These are phyloP conservation scores for Phellinidium pouzarii DNA, from an alignment of 1,284 basidiomycete genomes.

Conservation along the genomic window DNA sequence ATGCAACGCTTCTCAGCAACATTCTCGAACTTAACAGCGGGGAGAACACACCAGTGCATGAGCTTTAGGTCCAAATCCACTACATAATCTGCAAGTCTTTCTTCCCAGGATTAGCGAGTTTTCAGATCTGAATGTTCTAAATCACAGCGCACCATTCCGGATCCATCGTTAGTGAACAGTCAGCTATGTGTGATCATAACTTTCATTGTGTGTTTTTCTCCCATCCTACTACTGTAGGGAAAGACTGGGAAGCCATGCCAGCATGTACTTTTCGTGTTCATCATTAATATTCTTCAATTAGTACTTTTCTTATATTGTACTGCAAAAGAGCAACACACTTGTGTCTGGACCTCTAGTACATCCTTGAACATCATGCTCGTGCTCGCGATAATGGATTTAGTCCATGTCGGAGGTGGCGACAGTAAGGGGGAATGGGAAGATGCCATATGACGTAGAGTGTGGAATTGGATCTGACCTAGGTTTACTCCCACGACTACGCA, in stretches of 20 bases:
- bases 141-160: conserved; percentile 38
- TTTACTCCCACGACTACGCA: too few species aligned
- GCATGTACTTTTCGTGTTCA: conserved; percentile 10
- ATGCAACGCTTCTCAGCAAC: conserved; percentile 78
- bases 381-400: too few species aligned
- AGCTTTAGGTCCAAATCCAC: conserved; percentile 96
- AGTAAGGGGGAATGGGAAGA: too few species aligned
- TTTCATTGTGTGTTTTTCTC: conserved; percentile 86
- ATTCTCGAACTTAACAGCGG: conserved; percentile 82
- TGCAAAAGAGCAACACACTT: too few species aligned
- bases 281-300: too few species aligned
- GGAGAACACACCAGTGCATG: conserved; percentile 97
- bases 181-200: conserved; percentile 81
- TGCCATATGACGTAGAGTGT: too few species aligned
- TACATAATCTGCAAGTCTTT: conserved; percentile 89
- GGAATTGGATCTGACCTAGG: too few species aligned
- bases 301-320: too few species aligned
- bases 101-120: background rate
- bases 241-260: conserved; percentile 22
- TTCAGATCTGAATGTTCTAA: background rate
- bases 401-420: too few species aligned
- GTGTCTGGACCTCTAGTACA: too few species aligned
- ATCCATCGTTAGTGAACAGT: conserved; percentile 95
- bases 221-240: conserved; percentile 83
- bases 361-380: too few species aligned